Percentiles rank a stretch among this genome's conserved stretches.
phyloP scores from a whole-genome alignment of 352 stramenopile genomes.

The Pythium pyrilobum region DNA sequence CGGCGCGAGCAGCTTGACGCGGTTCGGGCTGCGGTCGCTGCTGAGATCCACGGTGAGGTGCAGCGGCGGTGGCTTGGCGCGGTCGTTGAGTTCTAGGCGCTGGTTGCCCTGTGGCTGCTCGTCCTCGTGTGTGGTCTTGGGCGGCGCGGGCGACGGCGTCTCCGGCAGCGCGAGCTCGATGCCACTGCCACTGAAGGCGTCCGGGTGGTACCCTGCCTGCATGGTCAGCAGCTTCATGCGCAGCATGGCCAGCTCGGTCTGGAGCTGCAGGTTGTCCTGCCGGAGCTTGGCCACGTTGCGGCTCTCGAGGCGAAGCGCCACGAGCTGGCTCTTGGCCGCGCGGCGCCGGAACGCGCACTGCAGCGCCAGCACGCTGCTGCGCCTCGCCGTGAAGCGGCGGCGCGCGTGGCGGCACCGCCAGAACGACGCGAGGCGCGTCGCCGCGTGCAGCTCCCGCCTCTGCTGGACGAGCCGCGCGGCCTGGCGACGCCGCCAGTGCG shows the following conservation, averaged over 20 bases:
- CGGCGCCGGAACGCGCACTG: constrained; percentile 50
- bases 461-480: constrained; percentile 29
- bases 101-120: background rate
- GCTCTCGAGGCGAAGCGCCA: constrained; percentile 52
- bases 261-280: constrained; percentile 68
- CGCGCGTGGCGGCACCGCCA: background rate
- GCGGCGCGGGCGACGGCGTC: background rate
- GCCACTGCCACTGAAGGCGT: background rate
- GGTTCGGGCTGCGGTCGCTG: constrained; percentile 1
- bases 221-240: constrained; percentile 53
- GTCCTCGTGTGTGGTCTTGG: no score
- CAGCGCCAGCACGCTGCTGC: constrained; percentile 33
- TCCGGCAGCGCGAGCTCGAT: background rate
- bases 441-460: constrained; percentile 28
- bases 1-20: constrained; percentile 5
- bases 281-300: constrained; percentile 70
- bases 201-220: constrained; percentile 9
- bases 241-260: constrained; percentile 52
- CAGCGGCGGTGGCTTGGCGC: constrained; percentile 2
- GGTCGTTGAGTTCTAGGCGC: background rate
- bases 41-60: constrained; percentile 5
- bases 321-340: constrained; percentile 32
- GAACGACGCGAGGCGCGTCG: background rate
- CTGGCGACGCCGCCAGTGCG: constrained; percentile 36
- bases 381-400: constrained; percentile 1